Base-by-base conservation (phyloP, 208 protist genomes). In the Trichomonas gallinae region DNA sequence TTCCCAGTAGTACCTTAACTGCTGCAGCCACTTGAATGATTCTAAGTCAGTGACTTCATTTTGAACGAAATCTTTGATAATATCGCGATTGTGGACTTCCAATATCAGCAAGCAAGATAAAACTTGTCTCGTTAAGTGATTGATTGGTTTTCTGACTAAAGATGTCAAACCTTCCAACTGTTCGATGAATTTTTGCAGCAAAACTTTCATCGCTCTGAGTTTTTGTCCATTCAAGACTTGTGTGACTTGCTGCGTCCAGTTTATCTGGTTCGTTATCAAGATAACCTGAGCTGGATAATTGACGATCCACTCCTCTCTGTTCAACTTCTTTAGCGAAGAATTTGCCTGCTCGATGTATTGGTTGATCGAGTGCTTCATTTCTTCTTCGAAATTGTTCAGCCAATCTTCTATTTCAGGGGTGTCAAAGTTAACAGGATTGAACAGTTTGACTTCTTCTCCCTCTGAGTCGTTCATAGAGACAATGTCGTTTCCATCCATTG, bases 1-100 rank as follows among this genome's bases (percentile, higher is more conserved):
- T 51, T 97, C 98, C 98, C 98, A 99, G 98, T 99, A 99, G 98
- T 99, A 99, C 38, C 99, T 98, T 87, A 99, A 97, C 97, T 99
- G 99, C 83, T 98, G 98, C 15, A 98, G 97, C 99, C 99, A 99
- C 97, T 99, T 98, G 96, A 99, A 99, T 96, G 98, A 98, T 38
- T 97, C 98, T 17, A 98, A 97, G 23, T 98, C 98, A 97, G 98
- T 97, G 13, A 99, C 98, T 96, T 98, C 98, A 45, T 98, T 98
- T 45, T 98, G 98, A 21, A 99, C 97, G 97, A 99, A 98, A 49
- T 97, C 97, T 89, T 45, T 97, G 46, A 96, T 97, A 46, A 85
- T 97, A 97, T 96, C 97, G 34, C 97, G 96, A 96, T 96, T 97
- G 85, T 49, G 96, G 42, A 83, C 88, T 98, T 99, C 99, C 99